A percentile compares a stretch with the other conserved stretches of the same genome.
phyloP scores from a whole-genome alignment of 257 asterid genomes.

The Jaltomata sinuosa region DNA sequence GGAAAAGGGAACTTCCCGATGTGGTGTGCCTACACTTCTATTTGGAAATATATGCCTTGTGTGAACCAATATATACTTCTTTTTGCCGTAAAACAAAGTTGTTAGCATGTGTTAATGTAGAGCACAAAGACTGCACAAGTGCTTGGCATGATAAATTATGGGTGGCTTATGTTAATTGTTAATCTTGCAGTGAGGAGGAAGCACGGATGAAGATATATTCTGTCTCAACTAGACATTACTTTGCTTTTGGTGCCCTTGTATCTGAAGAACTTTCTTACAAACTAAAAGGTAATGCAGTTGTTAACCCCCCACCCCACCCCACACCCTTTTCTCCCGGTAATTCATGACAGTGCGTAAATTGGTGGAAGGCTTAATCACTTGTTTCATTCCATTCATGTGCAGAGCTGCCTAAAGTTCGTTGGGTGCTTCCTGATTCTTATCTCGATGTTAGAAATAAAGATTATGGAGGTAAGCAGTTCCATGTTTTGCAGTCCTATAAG shows the following conservation, averaged over 20 bases:
- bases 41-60: background rate
- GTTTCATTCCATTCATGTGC: conserved; percentile 10
- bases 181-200: conserved; percentile 72
- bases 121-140: background rate
- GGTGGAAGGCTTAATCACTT: background rate
- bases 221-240: conserved; percentile 6
- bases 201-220: conserved; percentile 71
- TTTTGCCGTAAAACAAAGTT: background rate
- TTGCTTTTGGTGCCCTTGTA: conserved; percentile 10
- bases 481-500: background rate
- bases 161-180: background rate
- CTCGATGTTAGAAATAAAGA: conserved; percentile 86
- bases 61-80: background rate
- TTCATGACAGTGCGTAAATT: background rate
- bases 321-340: background rate
- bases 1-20: background rate
- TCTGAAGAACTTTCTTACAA: conserved; percentile 8
- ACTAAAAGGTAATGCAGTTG: conserved; percentile 1
- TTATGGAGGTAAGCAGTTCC: conserved; percentile 66
- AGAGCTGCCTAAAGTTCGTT: conserved; percentile 73
- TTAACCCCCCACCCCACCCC: background rate
- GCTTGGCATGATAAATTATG: background rate
- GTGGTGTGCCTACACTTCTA: background rate
- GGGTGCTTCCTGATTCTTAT: conserved; percentile 99
- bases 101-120: background rate